Conservation (phyloP, 2,329 filamentous ascomycete species). For the Falciphora oryzae region DNA sequence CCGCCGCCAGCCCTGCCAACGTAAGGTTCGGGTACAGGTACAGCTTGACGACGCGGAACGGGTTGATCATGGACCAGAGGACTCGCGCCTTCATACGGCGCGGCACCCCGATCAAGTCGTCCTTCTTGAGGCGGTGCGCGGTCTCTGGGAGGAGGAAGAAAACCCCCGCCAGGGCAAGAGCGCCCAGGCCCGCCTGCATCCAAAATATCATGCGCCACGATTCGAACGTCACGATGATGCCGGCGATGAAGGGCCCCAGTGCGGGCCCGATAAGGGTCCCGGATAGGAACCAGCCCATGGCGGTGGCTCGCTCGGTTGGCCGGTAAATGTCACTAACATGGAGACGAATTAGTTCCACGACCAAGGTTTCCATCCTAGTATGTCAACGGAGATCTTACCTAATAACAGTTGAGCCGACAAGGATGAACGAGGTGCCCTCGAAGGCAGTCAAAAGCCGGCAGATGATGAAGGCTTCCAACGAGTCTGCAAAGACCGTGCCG, state of each 20-base stretch:
- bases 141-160: constrained; percentile 62
- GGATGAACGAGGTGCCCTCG: constrained; percentile 62
- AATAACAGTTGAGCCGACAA: constrained; percentile 60
- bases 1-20: constrained; percentile 50
- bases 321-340: constrained; percentile 43
- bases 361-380: not conserved
- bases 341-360: not conserved
- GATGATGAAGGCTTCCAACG: constrained; percentile 59
- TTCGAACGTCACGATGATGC: constrained; percentile 62
- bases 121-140: constrained; percentile 51
- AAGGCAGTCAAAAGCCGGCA: constrained; percentile 66
- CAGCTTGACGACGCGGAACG: constrained; percentile 49
- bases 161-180: constrained; percentile 48
- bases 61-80: constrained; percentile 55
- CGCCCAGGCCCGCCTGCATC: constrained; percentile 44
- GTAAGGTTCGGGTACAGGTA: constrained; percentile 62
- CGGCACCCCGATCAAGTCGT: constrained; percentile 46
- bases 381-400: constrained; percentile 28
- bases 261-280: constrained; percentile 62
- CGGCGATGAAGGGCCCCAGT: constrained; percentile 58
- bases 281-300: constrained; percentile 59
- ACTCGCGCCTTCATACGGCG: constrained; percentile 36
- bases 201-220: constrained; percentile 67
- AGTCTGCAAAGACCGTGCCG: constrained; percentile 61
- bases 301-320: constrained; percentile 58